A percentile compares a stretch with the other conserved stretches of the same genome.
phyloP scores from a whole-genome alignment of 2,329 filamentous ascomycete species.

The Cryphonectria carpinicola region DNA sequence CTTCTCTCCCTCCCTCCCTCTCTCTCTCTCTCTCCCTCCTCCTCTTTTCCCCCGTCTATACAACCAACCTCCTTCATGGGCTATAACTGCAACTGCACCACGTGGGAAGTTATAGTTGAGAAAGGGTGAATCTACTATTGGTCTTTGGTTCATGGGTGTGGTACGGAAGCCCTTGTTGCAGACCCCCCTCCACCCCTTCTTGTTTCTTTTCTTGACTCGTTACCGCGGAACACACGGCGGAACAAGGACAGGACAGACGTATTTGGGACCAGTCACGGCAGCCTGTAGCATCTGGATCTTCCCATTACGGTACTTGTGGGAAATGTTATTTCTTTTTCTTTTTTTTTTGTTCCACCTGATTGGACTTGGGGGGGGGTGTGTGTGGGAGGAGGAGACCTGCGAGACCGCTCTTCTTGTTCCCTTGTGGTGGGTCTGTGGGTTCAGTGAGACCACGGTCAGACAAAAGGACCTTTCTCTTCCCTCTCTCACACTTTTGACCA shows the following conservation, averaged over 20 bases:
- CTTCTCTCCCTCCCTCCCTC: background rate
- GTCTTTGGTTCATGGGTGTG: background rate
- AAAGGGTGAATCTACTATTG: background rate
- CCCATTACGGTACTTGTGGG: background rate
- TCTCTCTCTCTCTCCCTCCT: background rate
- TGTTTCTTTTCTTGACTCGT: too few species aligned
- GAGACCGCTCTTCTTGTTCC: background rate
- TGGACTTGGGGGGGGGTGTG: background rate
- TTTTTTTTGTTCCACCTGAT: background rate
- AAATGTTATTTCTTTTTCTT: background rate
- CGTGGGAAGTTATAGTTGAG: background rate
- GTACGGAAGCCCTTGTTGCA: too few species aligned
- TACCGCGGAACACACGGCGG: too few species aligned
- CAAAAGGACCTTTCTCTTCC: background rate
- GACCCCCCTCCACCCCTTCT: too few species aligned
- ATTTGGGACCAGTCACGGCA: background rate
- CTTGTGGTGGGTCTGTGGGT: slow-evolving; percentile 3
- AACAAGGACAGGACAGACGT: background rate
- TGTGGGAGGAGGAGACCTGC: background rate
- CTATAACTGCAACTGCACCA: background rate
- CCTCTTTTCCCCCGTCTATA: too few species aligned
- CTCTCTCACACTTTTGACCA: background rate
- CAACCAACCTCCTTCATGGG: too few species aligned
- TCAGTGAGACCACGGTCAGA: background rate
- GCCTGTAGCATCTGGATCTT: background rate